A percentile compares a stretch with the other conserved stretches of the same genome.
These are phyloP conservation scores for Inga oerstediana DNA, from an alignment of 306 rosid species.

Conservation along the genomic window DNA sequence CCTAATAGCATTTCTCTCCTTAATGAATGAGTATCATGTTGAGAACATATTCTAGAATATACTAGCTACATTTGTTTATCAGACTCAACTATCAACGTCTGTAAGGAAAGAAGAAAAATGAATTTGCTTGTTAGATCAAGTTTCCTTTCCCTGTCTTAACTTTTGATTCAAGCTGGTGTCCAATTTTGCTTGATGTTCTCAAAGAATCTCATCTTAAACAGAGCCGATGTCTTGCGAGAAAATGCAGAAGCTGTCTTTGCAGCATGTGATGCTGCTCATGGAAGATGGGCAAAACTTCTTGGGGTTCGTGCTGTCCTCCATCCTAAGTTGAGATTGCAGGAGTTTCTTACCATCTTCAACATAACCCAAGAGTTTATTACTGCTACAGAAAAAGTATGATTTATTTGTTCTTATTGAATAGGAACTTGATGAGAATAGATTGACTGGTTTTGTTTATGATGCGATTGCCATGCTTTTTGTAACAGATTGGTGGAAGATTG, in stretches of 20 bases:
- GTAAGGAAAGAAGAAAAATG: background rate
- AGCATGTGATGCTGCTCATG: slow-evolving; percentile 99
- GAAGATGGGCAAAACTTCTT: slow-evolving; percentile 99
- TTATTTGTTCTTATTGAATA: slow-evolving; percentile 19
- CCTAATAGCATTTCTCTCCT: background rate
- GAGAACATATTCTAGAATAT: slow-evolving; percentile 19
- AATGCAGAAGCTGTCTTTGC: slow-evolving; percentile 99
- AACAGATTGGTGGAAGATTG: slow-evolving; percentile 98
- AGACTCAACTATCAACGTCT: background rate
- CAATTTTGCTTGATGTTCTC: slow-evolving; percentile 51
- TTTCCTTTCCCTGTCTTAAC: slow-evolving; percentile 25
- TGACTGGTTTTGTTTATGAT: slow-evolving; percentile 36
- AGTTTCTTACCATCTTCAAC: slow-evolving; percentile 78
- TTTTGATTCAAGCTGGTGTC: slow-evolving; percentile 31
- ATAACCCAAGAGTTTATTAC: slow-evolving; percentile 93
- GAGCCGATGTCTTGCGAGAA: slow-evolving; percentile 99
- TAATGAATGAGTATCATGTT: slow-evolving; percentile 1
- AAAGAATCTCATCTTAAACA: slow-evolving; percentile 70
- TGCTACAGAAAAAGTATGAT: slow-evolving; percentile 82
- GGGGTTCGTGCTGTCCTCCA: slow-evolving; percentile 96
- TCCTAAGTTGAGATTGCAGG: slow-evolving; percentile 95
- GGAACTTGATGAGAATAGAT: slow-evolving; percentile 21
- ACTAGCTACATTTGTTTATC: slow-evolving; percentile 1
- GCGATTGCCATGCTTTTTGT: slow-evolving; percentile 34
- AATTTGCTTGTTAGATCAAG: slow-evolving; percentile 16